Conservation (phyloP, 495 filamentous ascomycete species). For the Staphylotrichum tortipilum region DNA sequence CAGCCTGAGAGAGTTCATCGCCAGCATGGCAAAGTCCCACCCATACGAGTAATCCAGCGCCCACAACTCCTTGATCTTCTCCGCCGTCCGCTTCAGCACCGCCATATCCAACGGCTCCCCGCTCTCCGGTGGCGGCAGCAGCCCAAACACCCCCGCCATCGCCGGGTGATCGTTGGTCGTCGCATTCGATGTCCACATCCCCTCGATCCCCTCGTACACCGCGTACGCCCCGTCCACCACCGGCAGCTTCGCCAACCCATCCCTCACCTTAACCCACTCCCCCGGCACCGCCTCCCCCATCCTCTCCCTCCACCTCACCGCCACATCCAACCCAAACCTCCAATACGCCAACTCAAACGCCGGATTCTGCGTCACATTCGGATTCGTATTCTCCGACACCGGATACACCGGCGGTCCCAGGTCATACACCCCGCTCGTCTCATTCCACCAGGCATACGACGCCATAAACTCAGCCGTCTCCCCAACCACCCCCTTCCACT, state of each 20-base stretch:
- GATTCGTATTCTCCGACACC: slow-evolving; percentile 42
- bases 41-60: slow-evolving; percentile 41
- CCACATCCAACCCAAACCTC: slow-evolving; percentile 41
- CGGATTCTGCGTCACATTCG: slow-evolving; percentile 43
- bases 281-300: slow-evolving; percentile 28
- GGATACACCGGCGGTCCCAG: slow-evolving; percentile 48
- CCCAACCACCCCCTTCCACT: slow-evolving; percentile 39
- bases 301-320: slow-evolving; percentile 31
- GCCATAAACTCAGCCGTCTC: slow-evolving; percentile 46
- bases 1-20: slow-evolving; percentile 43
- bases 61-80: slow-evolving; percentile 38
- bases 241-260: slow-evolving; percentile 41
- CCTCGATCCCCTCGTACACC: slow-evolving; percentile 42
- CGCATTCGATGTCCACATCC: slow-evolving; percentile 39
- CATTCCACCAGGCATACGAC: slow-evolving; percentile 40
- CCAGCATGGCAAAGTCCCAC: slow-evolving; percentile 48
- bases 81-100: slow-evolving; percentile 35
- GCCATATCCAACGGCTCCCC: slow-evolving; percentile 31
- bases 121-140: slow-evolving; percentile 38
- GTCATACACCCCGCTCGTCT: slow-evolving; percentile 36
- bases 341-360: slow-evolving; percentile 48
- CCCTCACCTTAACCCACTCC: slow-evolving; percentile 33
- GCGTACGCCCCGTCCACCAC: slow-evolving; percentile 36
- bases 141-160: slow-evolving; percentile 41
- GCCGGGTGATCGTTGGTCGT: slow-evolving; percentile 44